Conservation (phyloP, 352 stramenopile species). For the Ophiocytium majus region DNA sequence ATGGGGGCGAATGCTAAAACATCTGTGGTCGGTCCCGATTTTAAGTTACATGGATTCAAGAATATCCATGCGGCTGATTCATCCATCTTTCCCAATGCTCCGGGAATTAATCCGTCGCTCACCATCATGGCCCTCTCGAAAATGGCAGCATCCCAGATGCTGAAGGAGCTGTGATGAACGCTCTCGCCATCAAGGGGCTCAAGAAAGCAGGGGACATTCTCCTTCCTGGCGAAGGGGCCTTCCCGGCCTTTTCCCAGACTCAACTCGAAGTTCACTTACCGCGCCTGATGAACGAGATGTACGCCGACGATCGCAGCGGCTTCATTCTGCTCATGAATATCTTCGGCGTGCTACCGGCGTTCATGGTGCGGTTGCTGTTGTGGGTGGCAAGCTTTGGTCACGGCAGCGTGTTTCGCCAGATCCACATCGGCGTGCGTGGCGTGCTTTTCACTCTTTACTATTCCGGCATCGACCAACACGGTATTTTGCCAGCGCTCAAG, state of each 20-base stretch:
- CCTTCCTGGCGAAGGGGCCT: neutral
- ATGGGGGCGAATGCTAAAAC: neutral
- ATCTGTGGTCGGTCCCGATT: neutral
- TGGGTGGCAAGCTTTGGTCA: neutral
- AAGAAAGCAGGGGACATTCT: neutral
- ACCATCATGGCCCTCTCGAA: conserved; percentile 1
- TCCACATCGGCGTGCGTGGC: neutral
- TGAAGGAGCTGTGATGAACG: neutral
- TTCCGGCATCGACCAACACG: neutral
- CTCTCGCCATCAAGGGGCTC: neutral
- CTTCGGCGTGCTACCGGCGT: neutral
- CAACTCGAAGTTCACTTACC: neutral
- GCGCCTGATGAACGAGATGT: neutral
- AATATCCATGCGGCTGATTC: neutral
- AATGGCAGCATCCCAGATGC: neutral
- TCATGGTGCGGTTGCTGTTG: neutral
- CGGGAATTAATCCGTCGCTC: neutral
- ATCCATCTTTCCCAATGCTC: neutral
- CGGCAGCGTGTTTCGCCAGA: neutral
- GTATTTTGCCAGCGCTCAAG: too few relatives aligned
- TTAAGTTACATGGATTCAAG: neutral
- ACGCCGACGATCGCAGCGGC: neutral
- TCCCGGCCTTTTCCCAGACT: neutral
- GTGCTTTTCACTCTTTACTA: neutral
- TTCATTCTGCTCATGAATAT: neutral